Percentiles rank a stretch among this genome's conserved stretches.
Evolutionary conservation across 1,284 basidiomycete genomes (phyloP).

Genomic region (Ceratobasidium sp.): DNA sequence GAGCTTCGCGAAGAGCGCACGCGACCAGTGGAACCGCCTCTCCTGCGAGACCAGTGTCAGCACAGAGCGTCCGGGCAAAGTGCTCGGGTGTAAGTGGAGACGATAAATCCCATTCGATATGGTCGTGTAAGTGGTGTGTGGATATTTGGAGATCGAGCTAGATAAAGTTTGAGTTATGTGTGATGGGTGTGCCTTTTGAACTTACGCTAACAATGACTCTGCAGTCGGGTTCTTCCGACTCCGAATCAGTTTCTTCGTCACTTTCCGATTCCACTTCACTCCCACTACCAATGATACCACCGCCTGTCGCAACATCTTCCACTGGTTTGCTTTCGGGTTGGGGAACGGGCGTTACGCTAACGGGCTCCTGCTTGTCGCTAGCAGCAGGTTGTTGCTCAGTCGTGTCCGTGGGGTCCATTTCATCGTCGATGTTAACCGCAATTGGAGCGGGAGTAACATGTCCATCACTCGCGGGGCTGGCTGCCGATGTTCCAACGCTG

Average conservation of each 20-base stretch:
- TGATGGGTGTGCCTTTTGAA: constrained; percentile 39
- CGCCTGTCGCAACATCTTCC: constrained; percentile 40
- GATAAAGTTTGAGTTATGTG: neutral
- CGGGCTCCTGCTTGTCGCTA: neutral
- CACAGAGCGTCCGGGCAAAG: constrained; percentile 82
- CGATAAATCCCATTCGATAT: constrained; percentile 97
- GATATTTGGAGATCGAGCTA: constrained; percentile 97
- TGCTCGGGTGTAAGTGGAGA: constrained; percentile 89
- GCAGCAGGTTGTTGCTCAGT: neutral
- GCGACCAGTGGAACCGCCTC: constrained; percentile 89
- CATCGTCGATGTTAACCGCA: constrained; percentile 36
- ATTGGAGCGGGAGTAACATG: constrained; percentile 35
- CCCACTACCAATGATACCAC: constrained; percentile 37
- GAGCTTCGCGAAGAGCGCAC: constrained; percentile 93
- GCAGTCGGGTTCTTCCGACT: constrained; percentile 78
- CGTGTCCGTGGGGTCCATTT: constrained; percentile 16
- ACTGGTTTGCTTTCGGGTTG: neutral
- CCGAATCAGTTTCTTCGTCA: constrained; percentile 49
- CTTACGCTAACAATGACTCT: constrained; percentile 88
- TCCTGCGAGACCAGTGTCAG: constrained; percentile 86
- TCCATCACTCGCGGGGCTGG: constrained; percentile 27
- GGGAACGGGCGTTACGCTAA: neutral
- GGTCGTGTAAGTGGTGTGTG: constrained; percentile 87
- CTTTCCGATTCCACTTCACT: constrained; percentile 41
- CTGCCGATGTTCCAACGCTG: constrained; percentile 12